Evolutionary conservation across 1,284 basidiomycete species (phyloP).

Genomic region (Ganoderma sp.): DNA sequence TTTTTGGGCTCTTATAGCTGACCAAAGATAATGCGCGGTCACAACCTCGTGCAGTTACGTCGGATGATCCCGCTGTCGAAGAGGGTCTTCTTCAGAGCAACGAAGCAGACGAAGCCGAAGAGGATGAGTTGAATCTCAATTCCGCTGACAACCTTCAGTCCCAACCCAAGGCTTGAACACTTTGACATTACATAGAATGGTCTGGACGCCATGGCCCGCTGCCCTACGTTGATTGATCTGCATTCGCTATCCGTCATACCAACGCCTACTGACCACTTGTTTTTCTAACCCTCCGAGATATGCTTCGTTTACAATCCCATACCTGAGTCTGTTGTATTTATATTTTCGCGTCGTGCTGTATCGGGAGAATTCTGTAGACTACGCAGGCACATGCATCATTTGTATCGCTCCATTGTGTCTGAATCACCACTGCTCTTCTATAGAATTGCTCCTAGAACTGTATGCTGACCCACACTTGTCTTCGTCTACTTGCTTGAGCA

Average conservation of each 20-base stretch:
- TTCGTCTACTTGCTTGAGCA: neutral
- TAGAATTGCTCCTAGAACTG: neutral
- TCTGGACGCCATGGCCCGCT: neutral
- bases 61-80: conserved; percentile 41
- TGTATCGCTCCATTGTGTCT: neutral
- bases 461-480: neutral
- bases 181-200: neutral
- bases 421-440: neutral
- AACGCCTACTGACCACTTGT: neutral
- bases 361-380: neutral
- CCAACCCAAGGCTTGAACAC: neutral
- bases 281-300: neutral
- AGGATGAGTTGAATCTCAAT: neutral
- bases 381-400: neutral
- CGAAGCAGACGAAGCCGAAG: conserved; percentile 14
- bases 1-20: neutral
- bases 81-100: conserved; percentile 41
- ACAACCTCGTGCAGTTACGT: conserved; percentile 20
- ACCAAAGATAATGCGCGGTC: conserved; percentile 35
- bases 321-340: conserved; percentile 1
- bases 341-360: neutral
- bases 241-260: neutral
- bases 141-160: neutral
- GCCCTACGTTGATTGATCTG: neutral
- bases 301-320: neutral